Conservation (phyloP, 495 filamentous ascomycete species). For the Hypomontagnella submonticulosa region DNA sequence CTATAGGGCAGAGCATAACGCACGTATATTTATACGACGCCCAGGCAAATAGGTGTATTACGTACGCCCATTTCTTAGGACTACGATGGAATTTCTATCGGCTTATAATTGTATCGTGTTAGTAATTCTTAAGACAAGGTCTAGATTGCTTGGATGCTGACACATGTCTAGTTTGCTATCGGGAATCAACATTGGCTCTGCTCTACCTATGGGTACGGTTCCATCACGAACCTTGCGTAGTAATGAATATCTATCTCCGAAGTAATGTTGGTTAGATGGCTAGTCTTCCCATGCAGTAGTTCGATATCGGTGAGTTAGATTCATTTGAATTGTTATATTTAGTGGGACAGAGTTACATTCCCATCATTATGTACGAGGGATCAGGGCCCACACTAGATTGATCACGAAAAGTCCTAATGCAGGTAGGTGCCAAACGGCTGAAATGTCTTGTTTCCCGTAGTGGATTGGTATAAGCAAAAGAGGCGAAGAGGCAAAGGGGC, state of each 20-base stretch:
- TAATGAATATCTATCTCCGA: background rate
- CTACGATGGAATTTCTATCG: background rate
- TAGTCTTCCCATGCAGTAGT: constrained; percentile 1
- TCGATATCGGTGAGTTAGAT: constrained; percentile 1
- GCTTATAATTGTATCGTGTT: background rate
- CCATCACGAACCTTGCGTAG: too few relatives aligned
- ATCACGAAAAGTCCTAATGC: too few relatives aligned
- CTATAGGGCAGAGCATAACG: background rate
- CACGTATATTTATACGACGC: background rate
- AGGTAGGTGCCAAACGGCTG: background rate
- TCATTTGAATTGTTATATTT: constrained; percentile 8
- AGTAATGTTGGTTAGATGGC: background rate
- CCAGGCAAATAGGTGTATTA: too few relatives aligned
- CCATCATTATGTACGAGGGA: background rate
- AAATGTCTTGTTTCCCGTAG: background rate
- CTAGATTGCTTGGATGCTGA: too few relatives aligned
- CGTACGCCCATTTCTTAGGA: too few relatives aligned
- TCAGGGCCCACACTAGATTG: background rate
- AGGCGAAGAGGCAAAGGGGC: constrained; percentile 10
- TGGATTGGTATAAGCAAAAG: background rate
- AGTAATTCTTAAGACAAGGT: too few relatives aligned
- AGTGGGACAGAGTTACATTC: constrained; percentile 14
- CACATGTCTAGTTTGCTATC: too few relatives aligned
- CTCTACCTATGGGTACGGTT: too few relatives aligned
- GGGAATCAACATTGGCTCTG: too few relatives aligned